These are phyloP conservation scores for Maudiozyma humilis DNA, from an alignment of 1,139 yeast genomes.

Conservation along the genomic window DNA sequence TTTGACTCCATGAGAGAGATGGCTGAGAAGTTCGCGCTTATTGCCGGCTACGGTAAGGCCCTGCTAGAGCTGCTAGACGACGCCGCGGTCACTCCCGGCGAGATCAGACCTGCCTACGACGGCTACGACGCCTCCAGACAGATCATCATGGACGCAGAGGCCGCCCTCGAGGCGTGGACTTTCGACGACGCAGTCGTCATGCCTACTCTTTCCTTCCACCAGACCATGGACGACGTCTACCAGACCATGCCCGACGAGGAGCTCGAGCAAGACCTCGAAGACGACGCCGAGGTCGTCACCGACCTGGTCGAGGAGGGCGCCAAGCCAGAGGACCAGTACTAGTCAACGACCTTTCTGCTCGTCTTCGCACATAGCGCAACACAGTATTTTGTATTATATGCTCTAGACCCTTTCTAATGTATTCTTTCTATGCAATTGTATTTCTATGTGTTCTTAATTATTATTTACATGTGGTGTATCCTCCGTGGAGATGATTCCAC, in stretches of 20 bases:
- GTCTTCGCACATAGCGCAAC: too few species aligned
- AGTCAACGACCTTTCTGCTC: not conserved
- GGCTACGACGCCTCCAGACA: constrained; percentile 85
- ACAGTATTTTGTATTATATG: too few species aligned
- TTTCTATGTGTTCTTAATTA: not conserved
- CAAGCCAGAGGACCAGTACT: not conserved
- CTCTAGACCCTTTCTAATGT: too few species aligned
- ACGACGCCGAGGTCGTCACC: constrained; percentile 6
- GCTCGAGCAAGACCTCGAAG: constrained; percentile 7
- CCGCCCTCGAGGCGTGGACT: constrained; percentile 77
- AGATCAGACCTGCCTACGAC: constrained; percentile 79
- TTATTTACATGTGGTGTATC: not conserved
- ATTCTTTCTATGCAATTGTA: not conserved
- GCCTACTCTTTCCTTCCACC: constrained; percentile 73
- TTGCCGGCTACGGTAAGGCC: constrained; percentile 87
- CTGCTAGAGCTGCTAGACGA: constrained; percentile 74
- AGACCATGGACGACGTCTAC: constrained; percentile 55
- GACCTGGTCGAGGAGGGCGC: constrained; percentile 5
- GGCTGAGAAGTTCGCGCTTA: constrained; percentile 75
- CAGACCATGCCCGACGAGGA: constrained; percentile 40
- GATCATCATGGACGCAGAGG: constrained; percentile 77
- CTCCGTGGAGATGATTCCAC: too few species aligned
- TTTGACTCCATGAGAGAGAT: constrained; percentile 76
- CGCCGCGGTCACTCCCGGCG: constrained; percentile 85
- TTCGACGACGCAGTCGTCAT: constrained; percentile 71